Evolutionary conservation across 805 yeast genomes (phyloP), one percentile per base, ranked within the genome.

Genomic region (Kluyveromyces lactis): DNA sequence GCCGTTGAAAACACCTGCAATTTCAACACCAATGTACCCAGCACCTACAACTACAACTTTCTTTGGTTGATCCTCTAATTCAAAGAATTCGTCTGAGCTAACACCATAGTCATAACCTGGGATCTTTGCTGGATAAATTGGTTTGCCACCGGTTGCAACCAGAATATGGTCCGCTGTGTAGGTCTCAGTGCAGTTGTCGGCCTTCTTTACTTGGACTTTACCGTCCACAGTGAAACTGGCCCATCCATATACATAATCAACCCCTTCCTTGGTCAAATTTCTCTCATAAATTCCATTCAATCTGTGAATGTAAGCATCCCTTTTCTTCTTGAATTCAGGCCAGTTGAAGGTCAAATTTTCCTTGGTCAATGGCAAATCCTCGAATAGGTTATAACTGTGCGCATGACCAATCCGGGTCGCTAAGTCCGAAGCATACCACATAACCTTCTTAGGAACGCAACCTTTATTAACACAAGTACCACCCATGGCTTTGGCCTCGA

Each of bases 401-500:
- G 95, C 95, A 35, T 85, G 81, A 31, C 70, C 65, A 44, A 83
- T 67, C 55, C 78, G 80, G 46, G 75, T 73, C 15, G 97, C 97
- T 60, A 86, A 64, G 52, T 89, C 96, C 23, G 92, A 79, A 9
- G 97, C 96, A 52, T 89, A 81, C 98, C 98, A 92, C 97, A 92
- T 89, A 33, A 92, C 86, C 62, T 92, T 92, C 71, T 92, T 92
- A 35, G 99, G 99, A 36, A 92, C 98, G 72, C 99, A 92, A 16
- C 99, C 99, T 32, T 90, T 97, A 60, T 92, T 92, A 46, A 92
- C 99, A 73, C 99, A 92, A 31, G 98, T 92, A 21, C 99, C 99
- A 43, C 98, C 98, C 64, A 92, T 73, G 47, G 71, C 80, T 39
- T 77, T 75, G 30, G 85, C 77, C 63, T 92, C 98, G 39, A 92